phyloP scores from a whole-genome alignment of 345 rosid species.

The Diplotaxis tenuifolia region DNA sequence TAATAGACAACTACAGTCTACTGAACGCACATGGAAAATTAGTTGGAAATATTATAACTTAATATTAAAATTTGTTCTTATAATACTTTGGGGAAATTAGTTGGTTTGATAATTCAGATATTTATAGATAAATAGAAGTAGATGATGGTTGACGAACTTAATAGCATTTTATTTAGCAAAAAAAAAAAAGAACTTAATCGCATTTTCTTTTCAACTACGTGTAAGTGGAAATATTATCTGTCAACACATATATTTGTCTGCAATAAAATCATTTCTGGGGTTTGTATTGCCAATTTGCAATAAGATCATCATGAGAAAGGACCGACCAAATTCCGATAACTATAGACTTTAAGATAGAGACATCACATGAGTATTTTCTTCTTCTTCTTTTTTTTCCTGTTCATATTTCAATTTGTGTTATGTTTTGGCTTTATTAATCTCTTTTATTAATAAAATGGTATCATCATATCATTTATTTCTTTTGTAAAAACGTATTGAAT shows the following conservation, averaged over 20 bases:
- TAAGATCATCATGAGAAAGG: slow-evolving; percentile 29
- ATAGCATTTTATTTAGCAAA: no score
- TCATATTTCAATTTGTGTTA: background rate
- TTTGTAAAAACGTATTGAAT: no score
- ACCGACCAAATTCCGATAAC: slow-evolving; percentile 28
- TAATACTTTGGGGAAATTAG: no score
- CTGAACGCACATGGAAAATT: no score
- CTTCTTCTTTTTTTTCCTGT: no score
- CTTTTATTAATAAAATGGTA: background rate
- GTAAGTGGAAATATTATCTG: slow-evolving; percentile 26
- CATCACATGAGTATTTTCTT: background rate
- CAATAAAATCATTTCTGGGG: slow-evolving; percentile 28
- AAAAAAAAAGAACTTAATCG: no score
- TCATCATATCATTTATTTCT: no score
- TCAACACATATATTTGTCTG: slow-evolving; percentile 14
- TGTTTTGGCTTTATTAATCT: background rate
- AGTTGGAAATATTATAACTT: no score
- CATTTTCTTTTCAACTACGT: slow-evolving; percentile 6
- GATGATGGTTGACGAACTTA: slow-evolving; percentile 30
- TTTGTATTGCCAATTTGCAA: slow-evolving; percentile 29
- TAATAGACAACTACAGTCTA: no score
- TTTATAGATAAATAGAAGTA: no score
- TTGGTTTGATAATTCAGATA: no score
- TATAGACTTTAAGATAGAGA: slow-evolving; percentile 27
- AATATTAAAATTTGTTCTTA: no score